These are phyloP conservation scores for Chytridiales sp. DNA, from an alignment of 371 early-diverging fungal species.

Conservation along the genomic window DNA sequence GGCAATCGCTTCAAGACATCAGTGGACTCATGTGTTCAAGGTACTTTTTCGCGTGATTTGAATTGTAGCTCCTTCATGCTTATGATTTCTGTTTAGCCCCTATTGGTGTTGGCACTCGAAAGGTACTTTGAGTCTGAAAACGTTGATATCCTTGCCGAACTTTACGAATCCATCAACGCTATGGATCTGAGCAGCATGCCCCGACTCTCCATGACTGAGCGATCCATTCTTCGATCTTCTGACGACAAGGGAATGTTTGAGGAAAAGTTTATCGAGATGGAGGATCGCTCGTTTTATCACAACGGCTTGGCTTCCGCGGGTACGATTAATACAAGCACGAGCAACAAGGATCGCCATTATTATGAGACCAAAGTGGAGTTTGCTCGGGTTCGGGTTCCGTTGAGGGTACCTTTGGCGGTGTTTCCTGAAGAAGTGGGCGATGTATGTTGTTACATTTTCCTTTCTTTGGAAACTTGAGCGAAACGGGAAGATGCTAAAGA, in stretches of 20 bases:
- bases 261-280: conserved; percentile 68
- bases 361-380: conserved; percentile 83
- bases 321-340: conserved; percentile 13
- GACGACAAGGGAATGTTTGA: conserved; percentile 83
- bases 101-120: conserved; percentile 84
- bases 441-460: conserved; percentile 48
- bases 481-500: too few relatives aligned
- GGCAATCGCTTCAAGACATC: conserved; percentile 87
- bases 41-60: conserved; percentile 42
- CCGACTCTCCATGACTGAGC: conserved; percentile 66
- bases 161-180: conserved; percentile 80
- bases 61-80: not conserved
- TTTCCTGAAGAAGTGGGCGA: conserved; percentile 91
- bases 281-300: conserved; percentile 22
- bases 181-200: conserved; percentile 86
- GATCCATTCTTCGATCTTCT: conserved; percentile 61
- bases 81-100: conserved; percentile 56
- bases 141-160: conserved; percentile 68
- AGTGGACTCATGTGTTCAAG: conserved; percentile 91
- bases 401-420: conserved; percentile 80
- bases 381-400: conserved; percentile 77
- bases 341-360: conserved; percentile 80
- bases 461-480: too few relatives aligned
- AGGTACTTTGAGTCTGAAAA: conserved; percentile 82
- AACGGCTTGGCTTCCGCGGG: not conserved